Conservation (phyloP, 1,139 yeast species). For the Spathaspora sp. region DNA sequence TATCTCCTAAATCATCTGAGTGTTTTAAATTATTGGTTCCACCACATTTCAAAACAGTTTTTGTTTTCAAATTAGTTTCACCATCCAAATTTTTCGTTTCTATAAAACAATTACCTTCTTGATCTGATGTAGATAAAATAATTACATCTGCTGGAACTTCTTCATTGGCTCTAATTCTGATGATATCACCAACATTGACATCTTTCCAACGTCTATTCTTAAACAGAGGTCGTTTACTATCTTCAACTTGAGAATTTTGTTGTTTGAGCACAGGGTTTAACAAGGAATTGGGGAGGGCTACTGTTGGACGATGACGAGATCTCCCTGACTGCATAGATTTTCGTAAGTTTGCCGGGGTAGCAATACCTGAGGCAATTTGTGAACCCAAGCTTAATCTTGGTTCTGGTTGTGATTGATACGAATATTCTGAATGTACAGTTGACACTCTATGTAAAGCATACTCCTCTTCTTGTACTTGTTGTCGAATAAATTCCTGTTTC, state of each 20-base stretch:
- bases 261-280: constrained; percentile 32
- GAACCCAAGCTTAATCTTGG: constrained; percentile 16
- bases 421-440: constrained; percentile 39
- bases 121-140: constrained; percentile 76
- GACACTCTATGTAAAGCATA: constrained; percentile 37
- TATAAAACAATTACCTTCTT: constrained; percentile 87
- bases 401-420: constrained; percentile 15
- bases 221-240: constrained; percentile 12
- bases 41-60: constrained; percentile 73
- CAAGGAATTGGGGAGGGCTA: constrained; percentile 25
- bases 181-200: constrained; percentile 84
- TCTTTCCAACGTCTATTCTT: constrained; percentile 69
- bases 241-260: constrained; percentile 18
- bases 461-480: constrained; percentile 27
- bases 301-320: constrained; percentile 13
- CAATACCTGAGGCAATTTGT: constrained; percentile 7
- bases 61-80: constrained; percentile 87
- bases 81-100: constrained; percentile 97
- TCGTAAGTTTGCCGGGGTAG: constrained; percentile 6
- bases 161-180: constrained; percentile 81
- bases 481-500: constrained; percentile 28
- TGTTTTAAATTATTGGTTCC: constrained; percentile 53
- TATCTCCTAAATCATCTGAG: constrained; percentile 68
- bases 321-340: constrained; percentile 14
- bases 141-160: constrained; percentile 93